These are phyloP conservation scores for Cladosporium phlei DNA, from an alignment of 2,329 filamentous ascomycete genomes.

Conservation along the genomic window DNA sequence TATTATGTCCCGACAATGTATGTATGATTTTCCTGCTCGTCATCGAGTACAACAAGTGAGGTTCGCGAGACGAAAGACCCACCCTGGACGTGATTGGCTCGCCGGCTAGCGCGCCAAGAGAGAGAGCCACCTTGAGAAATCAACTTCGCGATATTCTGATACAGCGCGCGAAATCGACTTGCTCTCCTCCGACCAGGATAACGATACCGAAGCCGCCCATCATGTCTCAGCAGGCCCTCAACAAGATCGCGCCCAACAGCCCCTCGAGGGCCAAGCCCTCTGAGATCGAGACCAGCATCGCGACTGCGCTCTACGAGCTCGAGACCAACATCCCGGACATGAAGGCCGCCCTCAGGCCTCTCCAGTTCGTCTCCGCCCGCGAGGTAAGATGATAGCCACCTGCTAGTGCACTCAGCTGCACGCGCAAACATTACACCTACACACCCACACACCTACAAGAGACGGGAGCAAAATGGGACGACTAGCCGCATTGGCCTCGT, in stretches of 20 bases:
- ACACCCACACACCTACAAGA: conserved; percentile 11
- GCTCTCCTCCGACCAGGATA: neutral
- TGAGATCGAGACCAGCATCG: conserved; percentile 96
- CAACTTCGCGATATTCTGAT: too few species aligned
- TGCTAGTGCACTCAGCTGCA: conserved; percentile 11
- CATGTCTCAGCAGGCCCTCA: conserved; percentile 68
- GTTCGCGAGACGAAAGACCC: too few species aligned
- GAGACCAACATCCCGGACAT: conserved; percentile 99
- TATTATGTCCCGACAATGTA: too few species aligned
- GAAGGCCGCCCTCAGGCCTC: conserved; percentile 89
- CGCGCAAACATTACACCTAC: conserved; percentile 10
- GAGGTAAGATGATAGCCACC: conserved; percentile 70
- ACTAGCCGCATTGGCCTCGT: neutral
- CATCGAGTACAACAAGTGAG: too few species aligned
- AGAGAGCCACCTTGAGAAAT: too few species aligned
- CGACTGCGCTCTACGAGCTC: conserved; percentile 95
- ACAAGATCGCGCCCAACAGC: conserved; percentile 99
- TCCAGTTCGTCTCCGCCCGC: conserved; percentile 98
- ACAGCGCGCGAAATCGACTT: too few species aligned
- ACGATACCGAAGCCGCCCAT: conserved; percentile 32
- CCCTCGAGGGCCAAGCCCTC: conserved; percentile 92
- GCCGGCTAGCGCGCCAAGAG: too few species aligned
- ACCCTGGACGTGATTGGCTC: too few species aligned
- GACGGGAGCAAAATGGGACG: neutral
- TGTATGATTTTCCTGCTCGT: too few species aligned